Evolutionary conservation across 1,139 yeast species (phyloP).

Genomic region (Debaryomyces robertsiae): DNA sequence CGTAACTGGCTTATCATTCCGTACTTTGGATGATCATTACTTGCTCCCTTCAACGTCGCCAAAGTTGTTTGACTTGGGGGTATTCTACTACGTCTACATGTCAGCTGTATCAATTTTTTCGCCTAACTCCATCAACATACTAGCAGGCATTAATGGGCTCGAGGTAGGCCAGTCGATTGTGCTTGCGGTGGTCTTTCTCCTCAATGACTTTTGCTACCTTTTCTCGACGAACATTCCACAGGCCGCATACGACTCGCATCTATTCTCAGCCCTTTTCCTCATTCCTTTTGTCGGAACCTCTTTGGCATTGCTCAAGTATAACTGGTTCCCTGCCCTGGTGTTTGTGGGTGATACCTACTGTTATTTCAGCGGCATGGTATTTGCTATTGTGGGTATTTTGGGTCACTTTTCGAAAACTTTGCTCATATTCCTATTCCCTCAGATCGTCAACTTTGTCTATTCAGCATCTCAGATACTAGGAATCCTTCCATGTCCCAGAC

Average conservation of each 20-base stretch:
- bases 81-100: slow-evolving; percentile 84
- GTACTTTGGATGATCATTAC: slow-evolving; percentile 40
- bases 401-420: slow-evolving; percentile 96
- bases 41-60: slow-evolving; percentile 32
- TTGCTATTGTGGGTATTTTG: slow-evolving; percentile 92
- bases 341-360: slow-evolving; percentile 99
- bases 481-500: slow-evolving; percentile 92
- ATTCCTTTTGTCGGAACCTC: slow-evolving; percentile 90
- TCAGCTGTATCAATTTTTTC: slow-evolving; percentile 88
- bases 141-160: slow-evolving; percentile 94
- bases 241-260: slow-evolving; percentile 80
- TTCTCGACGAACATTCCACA: slow-evolving; percentile 39
- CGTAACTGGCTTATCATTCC: slow-evolving; percentile 42
- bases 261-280: slow-evolving; percentile 75
- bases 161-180: slow-evolving; percentile 95
- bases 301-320: slow-evolving; percentile 69
- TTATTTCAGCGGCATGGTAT: slow-evolving; percentile 97
- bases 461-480: slow-evolving; percentile 89
- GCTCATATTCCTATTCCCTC: slow-evolving; percentile 83
- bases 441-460: slow-evolving; percentile 83
- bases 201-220: slow-evolving; percentile 78
- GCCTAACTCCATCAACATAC: slow-evolving; percentile 93
- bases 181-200: slow-evolving; percentile 65
- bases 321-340: slow-evolving; percentile 89
- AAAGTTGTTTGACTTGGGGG: slow-evolving; percentile 71